These are phyloP conservation scores for Vitis labrusca DNA, from an alignment of 164 flowering plant genomes.

Conservation along the genomic window DNA sequence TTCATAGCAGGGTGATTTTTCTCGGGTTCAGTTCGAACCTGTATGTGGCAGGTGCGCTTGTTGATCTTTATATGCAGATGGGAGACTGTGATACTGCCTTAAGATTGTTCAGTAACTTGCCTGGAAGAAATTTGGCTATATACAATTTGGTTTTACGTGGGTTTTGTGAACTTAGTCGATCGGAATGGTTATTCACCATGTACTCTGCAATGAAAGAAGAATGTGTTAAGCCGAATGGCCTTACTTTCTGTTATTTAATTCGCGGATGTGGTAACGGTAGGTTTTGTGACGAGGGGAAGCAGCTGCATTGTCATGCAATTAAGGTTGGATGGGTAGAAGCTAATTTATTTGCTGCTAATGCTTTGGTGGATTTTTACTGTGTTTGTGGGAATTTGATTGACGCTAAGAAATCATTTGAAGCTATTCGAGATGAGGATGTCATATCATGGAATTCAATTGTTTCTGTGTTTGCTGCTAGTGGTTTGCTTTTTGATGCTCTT, in stretches of 20 bases:
- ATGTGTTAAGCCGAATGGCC: constrained; percentile 48
- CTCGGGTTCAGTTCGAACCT: constrained; percentile 53
- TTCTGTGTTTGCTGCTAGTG: constrained; percentile 45
- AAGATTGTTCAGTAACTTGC: constrained; percentile 49
- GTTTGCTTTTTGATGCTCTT: constrained; percentile 40
- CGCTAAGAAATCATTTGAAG: constrained; percentile 46
- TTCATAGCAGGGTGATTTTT: constrained; percentile 54
- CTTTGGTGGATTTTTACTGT: constrained; percentile 73
- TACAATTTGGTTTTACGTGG: constrained; percentile 70
- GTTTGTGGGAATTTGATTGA: constrained; percentile 48
- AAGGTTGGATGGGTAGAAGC: constrained; percentile 49
- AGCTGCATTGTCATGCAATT: constrained; percentile 54
- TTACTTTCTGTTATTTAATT: constrained; percentile 61
- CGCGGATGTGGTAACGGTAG: constrained; percentile 44
- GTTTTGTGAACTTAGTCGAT: constrained; percentile 41
- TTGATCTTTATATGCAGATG: constrained; percentile 54
- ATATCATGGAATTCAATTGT: constrained; percentile 82
- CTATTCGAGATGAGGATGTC: constrained; percentile 47
- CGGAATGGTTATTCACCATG: constrained; percentile 31
- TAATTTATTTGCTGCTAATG: constrained; percentile 62
- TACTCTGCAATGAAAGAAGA: constrained; percentile 37
- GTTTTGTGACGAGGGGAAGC: constrained; percentile 49
- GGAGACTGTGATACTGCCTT: constrained; percentile 34
- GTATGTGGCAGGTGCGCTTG: constrained; percentile 53
- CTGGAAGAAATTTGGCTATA: constrained; percentile 45